phyloP scores from a whole-genome alignment of 768 basidiomycete genomes.

The Panellus pusillus region DNA sequence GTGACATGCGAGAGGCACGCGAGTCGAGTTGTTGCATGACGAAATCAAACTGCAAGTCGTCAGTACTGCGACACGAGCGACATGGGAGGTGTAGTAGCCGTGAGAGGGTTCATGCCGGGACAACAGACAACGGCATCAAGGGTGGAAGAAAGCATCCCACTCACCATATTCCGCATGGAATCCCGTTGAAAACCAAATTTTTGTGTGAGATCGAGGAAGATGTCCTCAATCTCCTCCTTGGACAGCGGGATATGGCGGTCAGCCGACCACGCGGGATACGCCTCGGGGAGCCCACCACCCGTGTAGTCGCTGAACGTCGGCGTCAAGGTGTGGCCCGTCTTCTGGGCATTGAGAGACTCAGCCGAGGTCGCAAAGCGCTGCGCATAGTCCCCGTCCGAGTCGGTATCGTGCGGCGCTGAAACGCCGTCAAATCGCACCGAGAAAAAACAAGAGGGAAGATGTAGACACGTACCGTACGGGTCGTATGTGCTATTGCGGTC shows the following conservation, averaged over 20 bases:
- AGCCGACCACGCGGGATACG: constrained; percentile 92
- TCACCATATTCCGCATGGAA: constrained; percentile 93
- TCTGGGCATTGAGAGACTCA: constrained; percentile 52
- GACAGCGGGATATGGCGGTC: constrained; percentile 96
- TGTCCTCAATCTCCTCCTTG: constrained; percentile 99
- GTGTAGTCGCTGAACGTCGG: constrained; percentile 18
- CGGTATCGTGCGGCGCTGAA: constrained; percentile 76
- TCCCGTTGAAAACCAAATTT: constrained; percentile 99
- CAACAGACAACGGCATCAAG: neutral
- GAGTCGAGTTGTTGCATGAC: constrained; percentile 97
- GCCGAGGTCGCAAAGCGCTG: constrained; percentile 71
- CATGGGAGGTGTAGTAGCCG: no score
- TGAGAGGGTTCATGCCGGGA: neutral
- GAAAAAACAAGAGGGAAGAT: neutral
- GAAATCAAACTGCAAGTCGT: constrained; percentile 78
- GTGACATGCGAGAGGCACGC: constrained; percentile 95
- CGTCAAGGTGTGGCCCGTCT: constrained; percentile 6
- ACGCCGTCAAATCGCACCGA: constrained; percentile 16
- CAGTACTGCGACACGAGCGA: neutral
- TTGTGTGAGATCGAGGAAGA: constrained; percentile 94
- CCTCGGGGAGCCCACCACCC: constrained; percentile 49
- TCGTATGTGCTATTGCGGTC: constrained; percentile 41
- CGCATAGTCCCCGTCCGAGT: constrained; percentile 78
- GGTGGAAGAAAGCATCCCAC: constrained; percentile 17
- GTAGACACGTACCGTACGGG: constrained; percentile 12